Evolutionary conservation across 2,329 filamentous ascomycete species (phyloP).

Genomic region (Fusarium protoensiforme): DNA sequence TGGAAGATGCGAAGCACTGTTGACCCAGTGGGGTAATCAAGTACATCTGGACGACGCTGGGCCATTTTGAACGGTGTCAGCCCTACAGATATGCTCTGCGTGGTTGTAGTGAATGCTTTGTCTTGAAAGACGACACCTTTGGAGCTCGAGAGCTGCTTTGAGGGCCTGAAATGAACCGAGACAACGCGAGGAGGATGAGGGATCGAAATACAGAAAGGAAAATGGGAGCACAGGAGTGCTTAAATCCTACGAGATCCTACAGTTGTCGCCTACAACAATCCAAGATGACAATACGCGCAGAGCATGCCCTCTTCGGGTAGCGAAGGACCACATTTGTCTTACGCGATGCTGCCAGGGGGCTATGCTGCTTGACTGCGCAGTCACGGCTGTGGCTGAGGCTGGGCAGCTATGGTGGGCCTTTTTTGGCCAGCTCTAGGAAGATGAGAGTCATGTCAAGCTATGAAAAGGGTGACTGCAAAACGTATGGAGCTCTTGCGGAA

Average conservation of each 20-base stretch:
- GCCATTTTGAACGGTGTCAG: not conserved
- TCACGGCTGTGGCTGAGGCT: not conserved
- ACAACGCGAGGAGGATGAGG: not conserved
- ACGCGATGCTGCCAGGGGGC: not conserved
- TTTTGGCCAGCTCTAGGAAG: not conserved
- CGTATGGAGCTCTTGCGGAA: not conserved
- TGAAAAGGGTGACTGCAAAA: not conserved
- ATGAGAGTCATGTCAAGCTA: not conserved
- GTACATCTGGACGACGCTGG: slow-evolving; percentile 40
- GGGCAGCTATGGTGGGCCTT: not conserved
- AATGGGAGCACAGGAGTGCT: not conserved
- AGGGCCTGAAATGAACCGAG: not conserved
- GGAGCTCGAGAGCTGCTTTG: not conserved
- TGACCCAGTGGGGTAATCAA: slow-evolving; percentile 57
- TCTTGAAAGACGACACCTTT: not conserved
- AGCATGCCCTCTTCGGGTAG: not conserved
- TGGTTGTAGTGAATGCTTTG: not conserved
- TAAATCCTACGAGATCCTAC: not conserved
- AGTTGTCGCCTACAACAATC: not conserved
- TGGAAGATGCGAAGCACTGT: slow-evolving; percentile 58
- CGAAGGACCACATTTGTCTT: not conserved
- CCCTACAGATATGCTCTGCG: not conserved
- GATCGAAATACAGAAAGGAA: not conserved
- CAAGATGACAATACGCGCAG: not conserved
- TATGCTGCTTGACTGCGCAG: not conserved